Evolutionary conservation across 352 stramenopile species (phyloP).

Genomic region (Thraustochytrium striatum): DNA sequence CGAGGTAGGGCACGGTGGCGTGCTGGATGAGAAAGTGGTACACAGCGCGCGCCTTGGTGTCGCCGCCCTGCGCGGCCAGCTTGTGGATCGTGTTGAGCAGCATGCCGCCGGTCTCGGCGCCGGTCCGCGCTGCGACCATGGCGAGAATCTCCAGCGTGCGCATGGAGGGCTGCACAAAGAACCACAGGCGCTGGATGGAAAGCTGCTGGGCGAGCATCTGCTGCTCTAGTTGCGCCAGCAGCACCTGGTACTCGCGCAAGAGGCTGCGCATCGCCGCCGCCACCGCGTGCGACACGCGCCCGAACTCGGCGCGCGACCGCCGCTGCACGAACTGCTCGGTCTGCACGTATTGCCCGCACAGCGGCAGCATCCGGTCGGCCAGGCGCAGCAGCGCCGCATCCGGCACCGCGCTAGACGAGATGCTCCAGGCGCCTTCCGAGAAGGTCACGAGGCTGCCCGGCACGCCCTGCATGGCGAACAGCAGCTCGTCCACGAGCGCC

Average conservation of each 20-base stretch:
- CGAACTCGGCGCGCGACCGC: constrained; percentile 80
- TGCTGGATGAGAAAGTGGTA: constrained; percentile 75
- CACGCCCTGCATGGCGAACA: constrained; percentile 43
- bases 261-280: constrained; percentile 81
- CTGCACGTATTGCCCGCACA: constrained; percentile 28
- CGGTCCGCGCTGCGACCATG: constrained; percentile 68
- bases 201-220: constrained; percentile 56
- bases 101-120: constrained; percentile 74
- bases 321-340: constrained; percentile 61
- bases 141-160: constrained; percentile 85
- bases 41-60: constrained; percentile 68
- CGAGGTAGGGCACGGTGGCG: constrained; percentile 75
- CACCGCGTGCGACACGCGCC: constrained; percentile 85
- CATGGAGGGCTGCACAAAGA: constrained; percentile 80
- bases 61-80: constrained; percentile 69
- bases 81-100: constrained; percentile 82
- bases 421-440: neutral
- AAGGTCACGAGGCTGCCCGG: neutral
- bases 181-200: constrained; percentile 85
- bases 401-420: neutral
- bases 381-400: constrained; percentile 17
- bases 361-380: neutral
- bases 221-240: constrained; percentile 81
- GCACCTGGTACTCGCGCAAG: constrained; percentile 85
- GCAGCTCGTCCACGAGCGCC: constrained; percentile 6